phyloP scores from a whole-genome alignment of 768 basidiomycete species.

The Lentinula raphanica region DNA sequence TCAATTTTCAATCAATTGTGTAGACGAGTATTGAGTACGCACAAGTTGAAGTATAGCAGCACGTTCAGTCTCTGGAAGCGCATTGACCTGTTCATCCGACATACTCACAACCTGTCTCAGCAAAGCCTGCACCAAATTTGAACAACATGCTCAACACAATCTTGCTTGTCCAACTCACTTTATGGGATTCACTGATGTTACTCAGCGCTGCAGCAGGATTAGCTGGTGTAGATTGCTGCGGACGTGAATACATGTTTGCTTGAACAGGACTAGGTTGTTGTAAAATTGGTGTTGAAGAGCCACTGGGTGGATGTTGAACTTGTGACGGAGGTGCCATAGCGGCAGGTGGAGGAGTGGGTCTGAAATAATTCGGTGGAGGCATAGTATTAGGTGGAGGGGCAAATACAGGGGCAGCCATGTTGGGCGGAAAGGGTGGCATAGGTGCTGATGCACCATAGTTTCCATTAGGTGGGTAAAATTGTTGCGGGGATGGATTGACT shows the following conservation, averaged over 20 bases:
- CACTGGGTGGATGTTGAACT: not conserved
- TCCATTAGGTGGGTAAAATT: constrained; percentile 20
- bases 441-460: not conserved
- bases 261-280: constrained; percentile 1
- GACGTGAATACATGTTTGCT: not conserved
- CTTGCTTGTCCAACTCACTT: not conserved
- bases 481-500: constrained; percentile 14
- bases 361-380: not conserved
- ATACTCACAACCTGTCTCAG: constrained; percentile 81
- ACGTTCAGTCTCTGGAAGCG: constrained; percentile 72
- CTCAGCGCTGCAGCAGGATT: not conserved
- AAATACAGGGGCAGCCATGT: constrained; percentile 1
- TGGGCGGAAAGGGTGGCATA: not conserved
- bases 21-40: constrained; percentile 9
- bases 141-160: not conserved
- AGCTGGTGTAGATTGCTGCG: not conserved
- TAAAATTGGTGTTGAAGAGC: not conserved
- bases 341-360: constrained; percentile 4
- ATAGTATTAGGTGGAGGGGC: not conserved
- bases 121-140: constrained; percentile 49
- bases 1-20: not conserved
- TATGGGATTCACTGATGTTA: constrained; percentile 6
- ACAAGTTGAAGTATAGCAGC: constrained; percentile 80
- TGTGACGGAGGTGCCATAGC: not conserved
- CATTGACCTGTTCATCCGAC: constrained; percentile 78